A percentile compares a stretch with the other conserved stretches of the same genome.
phyloP scores from a whole-genome alignment of 1,284 basidiomycete species.

The Phylloboletellus chloephorus region DNA sequence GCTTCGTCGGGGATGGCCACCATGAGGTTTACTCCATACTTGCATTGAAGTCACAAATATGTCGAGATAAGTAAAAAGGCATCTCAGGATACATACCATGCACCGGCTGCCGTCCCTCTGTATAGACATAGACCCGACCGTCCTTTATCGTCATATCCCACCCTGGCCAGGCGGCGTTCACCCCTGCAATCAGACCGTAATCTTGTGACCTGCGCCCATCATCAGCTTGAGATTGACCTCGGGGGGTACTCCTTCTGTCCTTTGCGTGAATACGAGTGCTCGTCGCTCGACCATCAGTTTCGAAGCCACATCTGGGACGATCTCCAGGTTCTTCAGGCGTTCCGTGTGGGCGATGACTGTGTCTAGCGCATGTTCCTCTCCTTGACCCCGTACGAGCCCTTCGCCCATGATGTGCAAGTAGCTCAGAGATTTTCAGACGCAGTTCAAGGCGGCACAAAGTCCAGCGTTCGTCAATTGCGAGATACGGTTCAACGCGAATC shows the following conservation, averaged over 20 bases:
- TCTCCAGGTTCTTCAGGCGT: conserved; percentile 5
- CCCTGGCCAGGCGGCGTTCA: conserved; percentile 2
- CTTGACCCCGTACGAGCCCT: not conserved
- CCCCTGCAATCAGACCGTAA: not conserved
- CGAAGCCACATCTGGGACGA: conserved; percentile 5
- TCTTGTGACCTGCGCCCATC: not conserved
- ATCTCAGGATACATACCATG: not conserved
- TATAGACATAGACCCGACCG: too few species aligned
- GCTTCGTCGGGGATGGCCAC: too few species aligned
- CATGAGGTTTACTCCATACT: too few species aligned
- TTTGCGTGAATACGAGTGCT: not conserved
- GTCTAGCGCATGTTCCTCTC: conserved; percentile 11
- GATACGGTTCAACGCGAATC: not conserved
- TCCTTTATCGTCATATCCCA: not conserved
- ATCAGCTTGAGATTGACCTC: not conserved
- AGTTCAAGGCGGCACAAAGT: not conserved
- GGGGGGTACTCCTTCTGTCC: not conserved
- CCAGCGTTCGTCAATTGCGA: conserved; percentile 6
- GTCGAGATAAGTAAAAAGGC: too few species aligned
- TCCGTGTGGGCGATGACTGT: conserved; percentile 2
- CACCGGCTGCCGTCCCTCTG: too few species aligned
- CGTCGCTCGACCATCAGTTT: conserved; percentile 9
- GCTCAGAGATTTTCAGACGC: conserved; percentile 1
- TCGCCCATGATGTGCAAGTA: not conserved
- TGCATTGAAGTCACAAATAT: too few species aligned